Conservation (phyloP, 176 grass and related monocot genomes). For the Juncus effusus region DNA sequence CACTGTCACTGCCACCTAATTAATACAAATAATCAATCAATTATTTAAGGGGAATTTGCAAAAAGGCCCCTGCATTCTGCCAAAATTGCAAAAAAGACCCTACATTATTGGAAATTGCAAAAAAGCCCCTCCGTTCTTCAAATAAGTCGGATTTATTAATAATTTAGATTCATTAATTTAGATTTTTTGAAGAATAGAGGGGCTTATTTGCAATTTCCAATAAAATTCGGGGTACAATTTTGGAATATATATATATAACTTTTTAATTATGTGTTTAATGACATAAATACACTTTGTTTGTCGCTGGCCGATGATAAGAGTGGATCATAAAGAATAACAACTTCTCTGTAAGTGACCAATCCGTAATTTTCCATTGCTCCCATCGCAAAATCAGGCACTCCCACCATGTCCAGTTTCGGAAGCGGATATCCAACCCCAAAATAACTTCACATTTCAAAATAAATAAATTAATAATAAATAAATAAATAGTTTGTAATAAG, state of each 20-base stretch:
- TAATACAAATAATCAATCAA: conserved; percentile 20
- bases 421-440: conserved; percentile 83
- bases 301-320: conserved; percentile 39
- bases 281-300: conserved; percentile 40
- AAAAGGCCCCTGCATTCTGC: too few relatives aligned
- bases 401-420: conserved; percentile 93
- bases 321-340: conserved; percentile 73
- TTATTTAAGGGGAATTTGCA: neutral
- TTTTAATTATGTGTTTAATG: too few relatives aligned
- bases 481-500: neutral
- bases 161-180: conserved; percentile 12
- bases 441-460: conserved; percentile 46
- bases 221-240: too few relatives aligned
- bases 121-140: neutral
- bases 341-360: conserved; percentile 70
- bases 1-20: conserved; percentile 83
- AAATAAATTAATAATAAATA: neutral
- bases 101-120: too few relatives aligned
- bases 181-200: too few relatives aligned
- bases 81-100: too few relatives aligned
- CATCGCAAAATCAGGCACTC: conserved; percentile 78
- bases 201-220: too few relatives aligned
- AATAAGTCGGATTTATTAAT: neutral
- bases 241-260: too few relatives aligned
- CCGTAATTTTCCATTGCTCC: conserved; percentile 98